A percentile compares a stretch with the other conserved stretches of the same genome.
Conservation (phyloP, 768 basidiomycete genomes). For the Leucosporidium yakuticum region DNA sequence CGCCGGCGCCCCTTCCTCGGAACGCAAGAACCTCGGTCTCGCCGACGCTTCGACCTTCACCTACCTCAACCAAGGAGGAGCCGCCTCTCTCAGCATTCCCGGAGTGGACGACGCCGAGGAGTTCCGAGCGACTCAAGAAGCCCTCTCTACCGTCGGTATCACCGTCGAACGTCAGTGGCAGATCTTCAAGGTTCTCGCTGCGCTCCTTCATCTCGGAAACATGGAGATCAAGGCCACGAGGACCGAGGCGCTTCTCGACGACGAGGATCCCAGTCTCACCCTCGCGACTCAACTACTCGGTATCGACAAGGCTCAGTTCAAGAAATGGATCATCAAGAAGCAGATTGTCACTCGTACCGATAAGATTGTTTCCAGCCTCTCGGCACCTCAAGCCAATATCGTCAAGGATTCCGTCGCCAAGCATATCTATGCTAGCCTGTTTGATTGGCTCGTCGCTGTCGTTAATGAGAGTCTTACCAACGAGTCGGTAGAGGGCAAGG, state of each 20-base stretch:
- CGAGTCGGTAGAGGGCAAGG: constrained; percentile 74
- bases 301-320: constrained; percentile 84
- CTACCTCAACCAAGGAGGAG: constrained; percentile 89
- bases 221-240: constrained; percentile 78
- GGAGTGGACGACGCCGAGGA: constrained; percentile 97
- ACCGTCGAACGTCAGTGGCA: constrained; percentile 94
- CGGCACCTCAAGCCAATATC: constrained; percentile 79
- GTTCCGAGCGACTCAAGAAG: constrained; percentile 86
- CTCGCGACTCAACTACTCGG: constrained; percentile 85
- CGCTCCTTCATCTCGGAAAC: constrained; percentile 94
- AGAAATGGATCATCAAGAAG: constrained; percentile 98
- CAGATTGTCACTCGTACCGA: constrained; percentile 90
- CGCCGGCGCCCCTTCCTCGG: constrained; percentile 88
- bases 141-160: constrained; percentile 93
- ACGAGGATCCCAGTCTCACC: constrained; percentile 69
- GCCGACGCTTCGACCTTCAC: constrained; percentile 84
- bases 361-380: constrained; percentile 86
- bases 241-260: constrained; percentile 75
- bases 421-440: constrained; percentile 96
- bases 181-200: constrained; percentile 87
- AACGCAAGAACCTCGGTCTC: constrained; percentile 88
- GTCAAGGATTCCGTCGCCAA: constrained; percentile 96
- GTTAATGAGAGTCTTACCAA: constrained; percentile 95
- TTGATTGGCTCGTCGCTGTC: constrained; percentile 96
- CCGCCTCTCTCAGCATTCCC: constrained; percentile 71